Percentiles rank a stretch among this genome's conserved stretches.
These are phyloP conservation scores for Didymella segeticola DNA, from an alignment of 2,329 filamentous ascomycete genomes.

Conservation along the genomic window DNA sequence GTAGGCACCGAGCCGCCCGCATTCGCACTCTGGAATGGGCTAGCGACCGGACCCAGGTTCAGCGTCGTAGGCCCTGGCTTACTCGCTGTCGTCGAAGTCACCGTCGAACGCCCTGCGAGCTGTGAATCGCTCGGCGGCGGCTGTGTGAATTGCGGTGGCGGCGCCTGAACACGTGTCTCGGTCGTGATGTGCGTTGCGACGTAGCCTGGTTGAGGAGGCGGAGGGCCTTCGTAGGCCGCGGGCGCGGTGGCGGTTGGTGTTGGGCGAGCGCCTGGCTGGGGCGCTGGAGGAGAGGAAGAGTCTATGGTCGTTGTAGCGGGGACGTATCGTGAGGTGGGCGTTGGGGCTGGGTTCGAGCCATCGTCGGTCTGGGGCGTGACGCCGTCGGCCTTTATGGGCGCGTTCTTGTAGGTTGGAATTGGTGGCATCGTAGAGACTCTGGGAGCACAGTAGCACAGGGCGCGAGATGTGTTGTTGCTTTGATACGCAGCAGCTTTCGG, in stretches of 20 bases:
- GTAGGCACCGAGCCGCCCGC: conserved; percentile 25
- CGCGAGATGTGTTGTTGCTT: not conserved
- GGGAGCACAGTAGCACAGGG: not conserved
- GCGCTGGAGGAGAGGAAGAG: conserved; percentile 37
- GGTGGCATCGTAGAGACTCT: conserved; percentile 52
- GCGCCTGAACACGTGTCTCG: conserved; percentile 34
- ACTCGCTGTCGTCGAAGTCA: conserved; percentile 29
- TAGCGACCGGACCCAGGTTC: conserved; percentile 44
- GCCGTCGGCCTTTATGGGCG: conserved; percentile 53
- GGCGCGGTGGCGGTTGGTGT: conserved; percentile 25
- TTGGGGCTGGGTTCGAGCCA: conserved; percentile 41
- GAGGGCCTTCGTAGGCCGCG: conserved; percentile 23
- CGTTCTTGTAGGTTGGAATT: conserved; percentile 55
- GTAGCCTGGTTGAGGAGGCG: conserved; percentile 49
- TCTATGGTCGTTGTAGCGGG: conserved; percentile 42
- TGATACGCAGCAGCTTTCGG: too few species aligned
- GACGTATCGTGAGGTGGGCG: conserved; percentile 39
- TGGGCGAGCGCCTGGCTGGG: conserved; percentile 51
- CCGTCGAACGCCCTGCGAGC: conserved; percentile 50
- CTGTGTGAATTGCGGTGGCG: conserved; percentile 50
- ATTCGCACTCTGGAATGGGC: conserved; percentile 36
- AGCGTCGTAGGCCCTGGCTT: conserved; percentile 48
- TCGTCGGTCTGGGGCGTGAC: conserved; percentile 47
- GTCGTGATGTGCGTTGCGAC: conserved; percentile 40
- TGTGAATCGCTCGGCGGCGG: conserved; percentile 48